Evolutionary conservation across 2,329 filamentous ascomycete genomes (phyloP).

Genomic region (Clarireedia hainanense): DNA sequence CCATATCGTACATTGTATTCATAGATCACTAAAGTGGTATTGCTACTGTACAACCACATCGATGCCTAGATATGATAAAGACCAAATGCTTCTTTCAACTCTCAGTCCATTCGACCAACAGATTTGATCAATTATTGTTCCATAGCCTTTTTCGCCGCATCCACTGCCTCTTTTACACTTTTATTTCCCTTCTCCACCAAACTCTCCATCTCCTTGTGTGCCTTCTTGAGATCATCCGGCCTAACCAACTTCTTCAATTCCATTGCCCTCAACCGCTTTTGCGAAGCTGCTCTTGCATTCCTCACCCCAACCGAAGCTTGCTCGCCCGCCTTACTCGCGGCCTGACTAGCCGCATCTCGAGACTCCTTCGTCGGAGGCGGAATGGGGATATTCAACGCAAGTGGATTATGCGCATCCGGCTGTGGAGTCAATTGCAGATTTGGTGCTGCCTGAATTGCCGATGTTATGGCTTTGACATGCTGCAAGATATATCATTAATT

Average conservation of each 20-base stretch:
- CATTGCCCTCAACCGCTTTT: conserved; percentile 31
- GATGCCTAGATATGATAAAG: background rate
- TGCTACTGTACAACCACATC: conserved; percentile 13
- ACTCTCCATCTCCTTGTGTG: conserved; percentile 33
- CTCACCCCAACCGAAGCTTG: conserved; percentile 24
- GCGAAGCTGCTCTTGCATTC: conserved; percentile 28
- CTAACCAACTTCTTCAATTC: conserved; percentile 29
- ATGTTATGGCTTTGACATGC: conserved; percentile 46
- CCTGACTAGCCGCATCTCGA: conserved; percentile 31
- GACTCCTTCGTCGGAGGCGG: conserved; percentile 50
- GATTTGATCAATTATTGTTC: conserved; percentile 15
- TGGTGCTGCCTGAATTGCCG: conserved; percentile 43
- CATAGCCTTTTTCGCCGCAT: conserved; percentile 30
- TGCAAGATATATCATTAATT: conserved; percentile 18
- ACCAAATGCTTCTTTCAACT: background rate
- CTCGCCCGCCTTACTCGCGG: conserved; percentile 29
- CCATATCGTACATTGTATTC: conserved; percentile 9
- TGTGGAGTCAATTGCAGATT: conserved; percentile 41
- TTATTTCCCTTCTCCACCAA: conserved; percentile 29
- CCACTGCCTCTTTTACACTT: conserved; percentile 32
- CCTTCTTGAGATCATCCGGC: conserved; percentile 33
- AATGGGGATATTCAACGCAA: conserved; percentile 46
- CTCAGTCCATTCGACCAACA: background rate
- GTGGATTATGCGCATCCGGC: conserved; percentile 39
- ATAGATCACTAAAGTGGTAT: background rate